Base-by-base conservation (phyloP, 2,329 filamentous ascomycete species). In the Cadophora sp. region DNA sequence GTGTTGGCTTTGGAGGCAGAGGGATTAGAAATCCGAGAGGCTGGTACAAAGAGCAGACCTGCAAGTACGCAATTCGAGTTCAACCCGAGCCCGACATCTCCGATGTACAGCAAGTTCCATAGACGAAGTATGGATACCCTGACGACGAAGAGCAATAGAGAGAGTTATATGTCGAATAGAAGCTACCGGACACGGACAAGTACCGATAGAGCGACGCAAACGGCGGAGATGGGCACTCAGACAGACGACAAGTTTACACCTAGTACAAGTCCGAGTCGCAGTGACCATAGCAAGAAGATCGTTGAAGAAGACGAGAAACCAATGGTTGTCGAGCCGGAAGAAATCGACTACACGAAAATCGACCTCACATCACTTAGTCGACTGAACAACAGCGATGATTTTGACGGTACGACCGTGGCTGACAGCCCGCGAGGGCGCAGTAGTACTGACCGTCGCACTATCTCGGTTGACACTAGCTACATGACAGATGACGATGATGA, bases 1-100 rank as follows among this genome's bases (percentile, higher is more conserved):
- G 91, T 97, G 30, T 86, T 94, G 70, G 94, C 95, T 8, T 81
- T 98, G n/a, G 93, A 97, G 76, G 90, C 93, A 82, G 92, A 94
- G 68, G 95, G 95, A 2, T 82, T 97, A 65, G 92, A 95, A 73
- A 96, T 98, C 71, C 87, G 92, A 62, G 94, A 97, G 80, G 94
- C 94, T n/a, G 94, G 93, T 41, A 91, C 90, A 2, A 87, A 89
- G 59, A 83, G 87, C 63, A 84, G 93, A 64, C 93, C 94, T 2
- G 84, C 87, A 27, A 93, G 90, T 81, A 93, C 90, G 66, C 87
- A 91, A 72, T 96, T 97, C 77, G 92, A 95, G 75, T 96, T 92
- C 79, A 89, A 89, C 71, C 91, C 93, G 3, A 88, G 85, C 62
- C 91, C 92, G 1, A 87, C 87, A 11, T 97, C 93, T 77, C 93